phyloP scores from a whole-genome alignment of 2,329 filamentous ascomycete genomes.

The Geosmithia putterillii region DNA sequence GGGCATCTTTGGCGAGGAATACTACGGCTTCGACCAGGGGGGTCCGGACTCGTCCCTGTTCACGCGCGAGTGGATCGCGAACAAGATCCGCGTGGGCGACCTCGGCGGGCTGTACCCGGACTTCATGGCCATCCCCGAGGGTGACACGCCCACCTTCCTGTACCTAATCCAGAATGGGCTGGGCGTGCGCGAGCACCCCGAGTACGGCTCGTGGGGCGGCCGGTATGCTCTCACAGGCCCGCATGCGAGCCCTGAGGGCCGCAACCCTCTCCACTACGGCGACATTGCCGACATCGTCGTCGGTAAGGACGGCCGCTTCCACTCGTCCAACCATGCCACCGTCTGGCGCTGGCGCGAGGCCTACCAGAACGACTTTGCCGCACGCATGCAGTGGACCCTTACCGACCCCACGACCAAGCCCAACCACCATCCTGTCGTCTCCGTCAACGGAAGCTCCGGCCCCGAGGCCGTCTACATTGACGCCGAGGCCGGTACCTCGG shows the following conservation, averaged over 20 bases:
- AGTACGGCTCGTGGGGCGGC: constrained; percentile 36
- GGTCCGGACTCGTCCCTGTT: constrained; percentile 31
- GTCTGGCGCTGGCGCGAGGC: constrained; percentile 28
- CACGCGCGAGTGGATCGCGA: constrained; percentile 35
- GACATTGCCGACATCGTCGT: constrained; percentile 16
- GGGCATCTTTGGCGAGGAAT: constrained; percentile 34
- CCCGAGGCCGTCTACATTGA: constrained; percentile 23
- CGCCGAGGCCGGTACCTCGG: constrained; percentile 22
- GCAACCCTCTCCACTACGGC: constrained; percentile 10
- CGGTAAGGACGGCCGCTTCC: constrained; percentile 10
- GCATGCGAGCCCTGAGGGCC: constrained; percentile 12
- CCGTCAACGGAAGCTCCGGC: constrained; percentile 20
- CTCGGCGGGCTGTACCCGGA: constrained; percentile 32
- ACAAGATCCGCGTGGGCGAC: constrained; percentile 36
- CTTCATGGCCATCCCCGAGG: constrained; percentile 37
- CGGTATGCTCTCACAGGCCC: constrained; percentile 19
- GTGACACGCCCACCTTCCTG: constrained; percentile 37
- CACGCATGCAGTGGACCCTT: constrained; percentile 25
- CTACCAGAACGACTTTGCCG: constrained; percentile 28
- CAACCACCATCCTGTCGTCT: constrained; percentile 33
- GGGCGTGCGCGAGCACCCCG: constrained; percentile 29
- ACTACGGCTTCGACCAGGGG: constrained; percentile 7
- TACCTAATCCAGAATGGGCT: constrained; percentile 18
- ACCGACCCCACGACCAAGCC: constrained; percentile 12
- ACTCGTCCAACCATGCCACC: constrained; percentile 17